These are phyloP conservation scores for Omphalotus guepiniiformis DNA, from an alignment of 768 basidiomycete species.

Conservation along the genomic window DNA sequence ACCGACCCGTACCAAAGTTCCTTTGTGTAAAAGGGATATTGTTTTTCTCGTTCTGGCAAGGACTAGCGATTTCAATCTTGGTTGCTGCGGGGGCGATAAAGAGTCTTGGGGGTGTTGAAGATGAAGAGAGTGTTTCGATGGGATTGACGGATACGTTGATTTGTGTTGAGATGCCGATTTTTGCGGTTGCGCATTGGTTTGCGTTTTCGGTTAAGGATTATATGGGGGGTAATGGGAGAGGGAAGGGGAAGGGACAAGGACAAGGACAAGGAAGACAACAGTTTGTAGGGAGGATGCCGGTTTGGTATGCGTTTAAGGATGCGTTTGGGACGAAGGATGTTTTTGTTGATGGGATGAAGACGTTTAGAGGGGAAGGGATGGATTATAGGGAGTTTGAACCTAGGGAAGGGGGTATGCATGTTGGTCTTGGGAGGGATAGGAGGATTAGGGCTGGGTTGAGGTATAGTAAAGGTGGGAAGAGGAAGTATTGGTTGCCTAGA, in stretches of 20 bases:
- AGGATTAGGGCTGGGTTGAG: slow-evolving; percentile 90
- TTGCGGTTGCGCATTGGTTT: slow-evolving; percentile 91
- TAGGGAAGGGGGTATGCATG: slow-evolving; percentile 88
- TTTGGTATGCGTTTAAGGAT: slow-evolving; percentile 83
- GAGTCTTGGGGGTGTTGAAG: slow-evolving; percentile 81
- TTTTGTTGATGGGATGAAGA: slow-evolving; percentile 76
- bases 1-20: slow-evolving; percentile 94
- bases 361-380: slow-evolving; percentile 85
- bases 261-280: too few species aligned
- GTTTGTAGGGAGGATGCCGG: slow-evolving; percentile 86
- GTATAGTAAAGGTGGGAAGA: slow-evolving; percentile 85
- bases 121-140: slow-evolving; percentile 84
- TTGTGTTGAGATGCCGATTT: slow-evolving; percentile 96
- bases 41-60: slow-evolving; percentile 99
- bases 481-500: slow-evolving; percentile 95
- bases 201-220: slow-evolving; percentile 93
- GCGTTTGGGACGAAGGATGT: slow-evolving; percentile 87
- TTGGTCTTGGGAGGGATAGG: slow-evolving; percentile 79
- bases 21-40: slow-evolving; percentile 98
- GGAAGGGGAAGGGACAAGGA: too few species aligned
- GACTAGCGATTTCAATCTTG: slow-evolving; percentile 79
- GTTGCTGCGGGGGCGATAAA: slow-evolving; percentile 77
- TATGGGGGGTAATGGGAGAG: slow-evolving; percentile 59
- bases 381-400: slow-evolving; percentile 97
- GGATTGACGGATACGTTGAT: slow-evolving; percentile 89